Evolutionary conservation across 768 basidiomycete species (phyloP).

Genomic region (Leucogyrophana mollusca): DNA sequence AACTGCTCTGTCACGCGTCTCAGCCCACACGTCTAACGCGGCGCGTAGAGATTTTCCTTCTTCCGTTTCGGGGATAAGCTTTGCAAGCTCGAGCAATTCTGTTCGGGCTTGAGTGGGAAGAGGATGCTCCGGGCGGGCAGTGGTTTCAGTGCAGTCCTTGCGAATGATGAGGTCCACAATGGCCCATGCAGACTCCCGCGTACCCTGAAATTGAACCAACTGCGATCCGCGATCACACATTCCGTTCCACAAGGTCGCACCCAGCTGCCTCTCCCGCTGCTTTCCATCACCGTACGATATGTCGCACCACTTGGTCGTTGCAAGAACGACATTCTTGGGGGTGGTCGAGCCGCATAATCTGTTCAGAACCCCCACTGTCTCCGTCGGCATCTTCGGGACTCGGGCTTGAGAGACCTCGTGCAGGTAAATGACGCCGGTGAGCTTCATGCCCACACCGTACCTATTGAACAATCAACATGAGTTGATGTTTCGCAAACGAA

Average conservation of each 20-base stretch:
- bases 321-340: neutral
- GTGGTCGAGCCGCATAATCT: neutral
- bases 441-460: no score
- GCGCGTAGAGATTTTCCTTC: no score
- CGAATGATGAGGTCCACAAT: constrained; percentile 6
- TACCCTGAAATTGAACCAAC: constrained; percentile 20
- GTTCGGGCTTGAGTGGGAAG: no score
- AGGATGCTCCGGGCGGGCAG: no score
- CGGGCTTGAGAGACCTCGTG: no score
- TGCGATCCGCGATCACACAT: constrained; percentile 24
- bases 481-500: neutral
- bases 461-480: neutral
- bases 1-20: no score
- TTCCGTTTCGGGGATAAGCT: no score
- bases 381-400: neutral
- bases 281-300: neutral
- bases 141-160: no score
- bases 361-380: neutral
- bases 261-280: neutral
- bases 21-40: no score
- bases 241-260: neutral
- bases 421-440: no score
- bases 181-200: constrained; percentile 24
- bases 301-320: neutral
- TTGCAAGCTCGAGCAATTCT: no score